These are phyloP conservation scores for Chenopodium formosanum DNA, from an alignment of 148 eudicot species.

Conservation along the genomic window DNA sequence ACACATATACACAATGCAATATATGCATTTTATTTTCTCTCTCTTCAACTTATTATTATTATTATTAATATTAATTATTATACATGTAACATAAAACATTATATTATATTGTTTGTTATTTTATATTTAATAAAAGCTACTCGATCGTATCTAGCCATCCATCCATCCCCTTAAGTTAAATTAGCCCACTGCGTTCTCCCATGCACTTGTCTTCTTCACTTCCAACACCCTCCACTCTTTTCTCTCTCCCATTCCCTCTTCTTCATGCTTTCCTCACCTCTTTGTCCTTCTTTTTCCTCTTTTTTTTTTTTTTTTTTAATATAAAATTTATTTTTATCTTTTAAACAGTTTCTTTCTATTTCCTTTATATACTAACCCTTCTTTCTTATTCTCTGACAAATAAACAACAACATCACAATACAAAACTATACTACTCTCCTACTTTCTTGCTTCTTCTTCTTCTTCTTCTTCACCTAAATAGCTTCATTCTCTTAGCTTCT, in stretches of 20 bases:
- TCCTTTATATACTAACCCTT: slow-evolving; percentile 14
- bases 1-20: too few species aligned
- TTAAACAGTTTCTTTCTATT: neutral
- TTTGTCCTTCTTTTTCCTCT: neutral
- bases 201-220: slow-evolving; percentile 77
- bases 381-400: slow-evolving; percentile 21
- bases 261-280: slow-evolving; percentile 25
- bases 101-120: too few species aligned
- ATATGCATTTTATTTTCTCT: neutral
- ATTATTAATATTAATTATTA: too few species aligned
- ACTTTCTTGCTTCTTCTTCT: neutral
- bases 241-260: slow-evolving; percentile 21
- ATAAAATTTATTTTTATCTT: too few species aligned
- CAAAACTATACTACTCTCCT: too few species aligned
- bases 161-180: slow-evolving; percentile 8
- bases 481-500: too few species aligned
- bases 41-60: slow-evolving; percentile 21
- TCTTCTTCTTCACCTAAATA: too few species aligned
- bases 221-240: slow-evolving; percentile 45
- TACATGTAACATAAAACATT: too few species aligned
- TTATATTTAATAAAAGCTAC: too few species aligned
- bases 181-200: slow-evolving; percentile 60
- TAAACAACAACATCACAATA: too few species aligned
- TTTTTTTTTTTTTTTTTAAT: too few species aligned
- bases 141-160: too few species aligned